Conservation (phyloP, 192 early-diverging fungal genomes). For the Backusella liffmaniae region DNA sequence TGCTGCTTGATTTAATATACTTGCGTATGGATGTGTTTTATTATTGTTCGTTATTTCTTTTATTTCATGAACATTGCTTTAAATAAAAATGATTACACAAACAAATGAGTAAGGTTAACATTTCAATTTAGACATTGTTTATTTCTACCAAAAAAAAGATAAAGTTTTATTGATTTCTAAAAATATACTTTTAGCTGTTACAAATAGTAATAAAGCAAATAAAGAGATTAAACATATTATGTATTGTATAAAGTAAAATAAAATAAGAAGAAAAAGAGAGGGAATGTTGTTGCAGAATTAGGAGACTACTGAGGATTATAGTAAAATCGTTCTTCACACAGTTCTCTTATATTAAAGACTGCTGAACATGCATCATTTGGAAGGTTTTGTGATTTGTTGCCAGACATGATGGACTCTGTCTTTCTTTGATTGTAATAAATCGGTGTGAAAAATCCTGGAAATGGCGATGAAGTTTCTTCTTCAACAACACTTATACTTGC, state of each 20-base stretch:
- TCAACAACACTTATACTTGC: background rate
- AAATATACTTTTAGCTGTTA: too few relatives aligned
- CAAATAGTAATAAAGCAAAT: too few relatives aligned
- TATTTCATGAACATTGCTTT: background rate
- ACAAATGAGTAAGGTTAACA: background rate
- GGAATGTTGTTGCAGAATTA: background rate
- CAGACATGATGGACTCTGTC: background rate
- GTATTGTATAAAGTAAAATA: too few relatives aligned
- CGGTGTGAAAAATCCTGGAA: background rate
- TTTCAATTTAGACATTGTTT: background rate
- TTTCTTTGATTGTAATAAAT: background rate
- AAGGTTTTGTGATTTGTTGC: background rate
- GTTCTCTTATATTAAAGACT: background rate
- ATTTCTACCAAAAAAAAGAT: background rate
- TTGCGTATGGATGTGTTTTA: background rate
- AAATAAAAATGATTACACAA: background rate
- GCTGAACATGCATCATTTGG: background rate
- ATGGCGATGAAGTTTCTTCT: background rate
- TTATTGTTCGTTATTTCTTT: background rate
- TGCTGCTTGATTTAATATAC: background rate
- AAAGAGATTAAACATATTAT: background rate
- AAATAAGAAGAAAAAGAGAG: background rate
- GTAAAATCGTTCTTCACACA: background rate
- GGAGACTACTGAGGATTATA: background rate
- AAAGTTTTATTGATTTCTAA: background rate